Evolutionary conservation across 169 alveolate species (phyloP).

Genomic region (Plasmodium vivax): DNA sequence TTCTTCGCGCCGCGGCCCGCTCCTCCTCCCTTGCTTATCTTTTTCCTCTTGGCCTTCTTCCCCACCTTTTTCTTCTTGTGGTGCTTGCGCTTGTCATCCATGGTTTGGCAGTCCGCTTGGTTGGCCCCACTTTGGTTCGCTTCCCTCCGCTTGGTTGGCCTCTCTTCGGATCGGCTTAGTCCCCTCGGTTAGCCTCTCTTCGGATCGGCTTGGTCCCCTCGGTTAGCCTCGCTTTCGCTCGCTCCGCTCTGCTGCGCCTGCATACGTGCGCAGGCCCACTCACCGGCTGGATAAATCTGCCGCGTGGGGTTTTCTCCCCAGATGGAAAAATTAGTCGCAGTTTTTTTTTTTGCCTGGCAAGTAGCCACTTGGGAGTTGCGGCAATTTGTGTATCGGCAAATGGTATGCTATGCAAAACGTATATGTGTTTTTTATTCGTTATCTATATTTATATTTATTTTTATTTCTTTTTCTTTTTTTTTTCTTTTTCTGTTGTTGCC

Average conservation of each 20-base stretch:
- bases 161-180: too few species aligned
- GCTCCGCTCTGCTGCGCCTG: background rate
- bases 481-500: background rate
- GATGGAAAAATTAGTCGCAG: background rate
- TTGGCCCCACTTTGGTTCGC: background rate
- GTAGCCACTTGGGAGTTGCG: background rate
- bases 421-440: too few species aligned
- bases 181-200: too few species aligned
- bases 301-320: background rate
- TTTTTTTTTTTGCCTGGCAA: background rate
- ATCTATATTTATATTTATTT: too few species aligned
- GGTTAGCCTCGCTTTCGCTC: background rate
- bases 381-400: background rate
- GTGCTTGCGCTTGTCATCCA: constrained; percentile 77
- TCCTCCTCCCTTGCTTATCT: constrained; percentile 38
- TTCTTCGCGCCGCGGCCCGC: constrained; percentile 59
- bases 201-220: background rate
- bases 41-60: constrained; percentile 76
- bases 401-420: background rate
- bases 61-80: constrained; percentile 74
- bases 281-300: background rate
- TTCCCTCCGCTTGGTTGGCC: too few species aligned
- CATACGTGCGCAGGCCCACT: background rate
- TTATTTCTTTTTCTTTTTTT: too few species aligned
- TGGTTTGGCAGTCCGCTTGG: background rate